phyloP scores from a whole-genome alignment of 805 yeast species.

The Suhomyces tanzawaensis region DNA sequence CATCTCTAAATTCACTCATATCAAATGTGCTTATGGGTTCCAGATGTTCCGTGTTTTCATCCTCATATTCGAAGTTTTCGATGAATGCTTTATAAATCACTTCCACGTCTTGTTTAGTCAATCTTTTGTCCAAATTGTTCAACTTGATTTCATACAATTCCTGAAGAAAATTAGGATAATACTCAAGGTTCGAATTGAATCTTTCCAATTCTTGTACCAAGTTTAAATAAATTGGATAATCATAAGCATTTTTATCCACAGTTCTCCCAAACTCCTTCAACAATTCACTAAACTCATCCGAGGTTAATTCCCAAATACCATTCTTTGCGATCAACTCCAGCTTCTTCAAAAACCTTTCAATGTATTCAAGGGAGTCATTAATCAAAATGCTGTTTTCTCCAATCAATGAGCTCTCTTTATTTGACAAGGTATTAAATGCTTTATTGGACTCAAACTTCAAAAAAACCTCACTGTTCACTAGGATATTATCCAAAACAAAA shows the following conservation, averaged over 20 bases:
- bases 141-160: slow-evolving; percentile 15
- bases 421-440: slow-evolving; percentile 8
- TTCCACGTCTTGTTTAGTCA: slow-evolving; percentile 15
- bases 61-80: slow-evolving; percentile 17
- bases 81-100: slow-evolving; percentile 19
- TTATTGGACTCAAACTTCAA: slow-evolving; percentile 18
- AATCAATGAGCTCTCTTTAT: slow-evolving; percentile 9
- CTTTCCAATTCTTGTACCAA: slow-evolving; percentile 13
- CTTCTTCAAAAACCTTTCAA: slow-evolving; percentile 6
- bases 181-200: slow-evolving; percentile 17
- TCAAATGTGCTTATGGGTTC: slow-evolving; percentile 15
- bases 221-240: slow-evolving; percentile 11
- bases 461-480: slow-evolving; percentile 28
- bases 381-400: slow-evolving; percentile 15
- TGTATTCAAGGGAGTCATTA: slow-evolving; percentile 8
- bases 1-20: slow-evolving; percentile 16
- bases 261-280: slow-evolving; percentile 5
- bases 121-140: slow-evolving; percentile 7
- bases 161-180: slow-evolving; percentile 20
- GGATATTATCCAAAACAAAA: slow-evolving; percentile 34
- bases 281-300: slow-evolving; percentile 11
- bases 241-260: slow-evolving; percentile 7
- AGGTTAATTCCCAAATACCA: slow-evolving; percentile 14
- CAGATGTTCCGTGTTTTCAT: slow-evolving; percentile 4
- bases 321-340: slow-evolving; percentile 5